A percentile compares a stretch with the other conserved stretches of the same genome.
Evolutionary conservation across 352 stramenopile species (phyloP).

Genomic region (Thraustochytrium sp.): DNA sequence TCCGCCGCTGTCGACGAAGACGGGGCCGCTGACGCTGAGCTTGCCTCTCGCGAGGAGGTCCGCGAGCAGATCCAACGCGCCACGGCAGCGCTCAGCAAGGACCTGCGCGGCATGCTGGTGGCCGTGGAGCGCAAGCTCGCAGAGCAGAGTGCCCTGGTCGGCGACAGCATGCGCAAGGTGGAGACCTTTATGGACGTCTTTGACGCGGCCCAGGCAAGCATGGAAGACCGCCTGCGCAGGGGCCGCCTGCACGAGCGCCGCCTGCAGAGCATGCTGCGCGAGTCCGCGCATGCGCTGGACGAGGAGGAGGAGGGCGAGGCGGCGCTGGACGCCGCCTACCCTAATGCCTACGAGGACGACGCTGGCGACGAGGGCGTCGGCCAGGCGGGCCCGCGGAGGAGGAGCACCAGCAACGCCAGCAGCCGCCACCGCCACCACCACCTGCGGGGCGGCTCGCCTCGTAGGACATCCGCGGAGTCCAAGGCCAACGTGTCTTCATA

Average conservation of each 20-base stretch:
- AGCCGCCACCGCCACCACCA: no score
- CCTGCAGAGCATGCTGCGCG: not conserved
- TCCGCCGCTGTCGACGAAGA: not conserved
- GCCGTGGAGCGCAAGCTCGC: conserved; percentile 13
- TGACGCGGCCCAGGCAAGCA: not conserved
- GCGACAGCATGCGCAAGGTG: conserved; percentile 4
- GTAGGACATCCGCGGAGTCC: no score
- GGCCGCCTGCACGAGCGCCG: conserved; percentile 1
- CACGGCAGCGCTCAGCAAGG: not conserved
- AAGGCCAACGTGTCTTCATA: no score
- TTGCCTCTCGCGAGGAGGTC: not conserved
- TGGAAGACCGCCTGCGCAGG: not conserved
- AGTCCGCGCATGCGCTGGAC: not conserved
- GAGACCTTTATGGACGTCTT: conserved; percentile 39
- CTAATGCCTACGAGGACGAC: not conserved
- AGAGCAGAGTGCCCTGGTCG: not conserved
- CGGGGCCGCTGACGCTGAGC: not conserved
- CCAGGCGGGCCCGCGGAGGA: no score
- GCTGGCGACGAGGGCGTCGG: not conserved
- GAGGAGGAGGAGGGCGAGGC: not conserved
- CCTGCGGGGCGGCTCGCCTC: no score
- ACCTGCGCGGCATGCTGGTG: not conserved
- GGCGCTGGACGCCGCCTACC: not conserved
- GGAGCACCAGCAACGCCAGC: no score
- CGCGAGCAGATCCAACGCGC: not conserved